Percentiles rank a stretch among this genome's conserved stretches.
phyloP scores from a whole-genome alignment of 2,329 filamentous ascomycete species.

The Alternaria burnsii region DNA sequence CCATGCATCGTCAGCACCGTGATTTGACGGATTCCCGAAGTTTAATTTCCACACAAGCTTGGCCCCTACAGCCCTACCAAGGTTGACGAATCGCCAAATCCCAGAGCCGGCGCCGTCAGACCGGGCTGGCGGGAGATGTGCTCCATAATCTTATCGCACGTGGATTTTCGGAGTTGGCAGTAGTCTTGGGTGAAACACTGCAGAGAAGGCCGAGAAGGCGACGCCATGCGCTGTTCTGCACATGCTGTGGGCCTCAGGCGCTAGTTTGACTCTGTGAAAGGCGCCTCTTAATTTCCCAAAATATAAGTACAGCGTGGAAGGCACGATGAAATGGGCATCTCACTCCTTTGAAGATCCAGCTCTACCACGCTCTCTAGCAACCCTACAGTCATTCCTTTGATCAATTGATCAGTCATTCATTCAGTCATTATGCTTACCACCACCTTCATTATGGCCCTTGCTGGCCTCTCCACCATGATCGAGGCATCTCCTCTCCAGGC shows the following conservation, averaged over 20 bases:
- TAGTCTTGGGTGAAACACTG: conserved; percentile 25
- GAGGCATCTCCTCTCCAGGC: conserved; percentile 38
- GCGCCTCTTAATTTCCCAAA: conserved; percentile 19
- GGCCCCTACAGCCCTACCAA: conserved; percentile 16
- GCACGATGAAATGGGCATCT: background rate
- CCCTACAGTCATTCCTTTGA: conserved; percentile 25
- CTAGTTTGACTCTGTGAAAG: conserved; percentile 7
- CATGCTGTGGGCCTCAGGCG: conserved; percentile 16
- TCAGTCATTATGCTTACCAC: conserved; percentile 30
- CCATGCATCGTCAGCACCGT: conserved; percentile 11
- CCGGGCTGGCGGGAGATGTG: conserved; percentile 21
- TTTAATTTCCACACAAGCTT: conserved; percentile 32
- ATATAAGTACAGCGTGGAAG: conserved; percentile 21
- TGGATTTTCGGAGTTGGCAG: conserved; percentile 21
- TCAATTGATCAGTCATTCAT: conserved; percentile 16
- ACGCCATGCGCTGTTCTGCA: conserved; percentile 21
- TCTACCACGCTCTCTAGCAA: conserved; percentile 19
- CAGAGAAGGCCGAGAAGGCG: conserved; percentile 13
- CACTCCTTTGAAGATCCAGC: conserved; percentile 7
- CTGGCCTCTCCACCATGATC: conserved; percentile 38
- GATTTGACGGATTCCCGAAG: conserved; percentile 18
- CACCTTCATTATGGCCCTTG: conserved; percentile 39
- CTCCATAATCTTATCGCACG: conserved; percentile 27
- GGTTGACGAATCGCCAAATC: conserved; percentile 21
- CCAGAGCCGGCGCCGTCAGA: conserved; percentile 19